Evolutionary conservation across 2,329 filamentous ascomycete genomes (phyloP).

Genomic region (Phoma sp.): DNA sequence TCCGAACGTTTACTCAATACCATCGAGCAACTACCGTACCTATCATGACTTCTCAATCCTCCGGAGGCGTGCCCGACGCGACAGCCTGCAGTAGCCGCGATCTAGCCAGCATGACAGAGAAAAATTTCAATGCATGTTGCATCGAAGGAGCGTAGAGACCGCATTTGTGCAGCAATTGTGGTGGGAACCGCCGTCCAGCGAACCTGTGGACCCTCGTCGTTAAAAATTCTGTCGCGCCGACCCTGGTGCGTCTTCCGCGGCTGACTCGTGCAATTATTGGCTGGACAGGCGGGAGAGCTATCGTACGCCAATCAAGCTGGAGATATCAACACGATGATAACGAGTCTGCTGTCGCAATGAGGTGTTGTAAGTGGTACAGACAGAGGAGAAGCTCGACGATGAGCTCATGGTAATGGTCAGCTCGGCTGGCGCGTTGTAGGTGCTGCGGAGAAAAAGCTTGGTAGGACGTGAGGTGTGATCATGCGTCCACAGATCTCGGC

Average conservation of each 20-base stretch:
- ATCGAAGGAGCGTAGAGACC: neutral
- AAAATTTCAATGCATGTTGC: neutral
- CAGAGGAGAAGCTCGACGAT: neutral
- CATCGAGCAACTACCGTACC: constrained; percentile 10
- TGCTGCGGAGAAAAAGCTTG: constrained; percentile 19
- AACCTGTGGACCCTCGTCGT: constrained; percentile 22
- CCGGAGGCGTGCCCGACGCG: neutral
- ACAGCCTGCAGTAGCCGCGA: constrained; percentile 9
- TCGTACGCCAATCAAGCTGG: constrained; percentile 6
- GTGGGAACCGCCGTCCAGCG: constrained; percentile 25
- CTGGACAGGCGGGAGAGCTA: constrained; percentile 13
- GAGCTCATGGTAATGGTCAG: constrained; percentile 17
- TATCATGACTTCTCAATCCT: constrained; percentile 1
- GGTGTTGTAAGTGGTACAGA: neutral
- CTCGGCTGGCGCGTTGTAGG: constrained; percentile 9
- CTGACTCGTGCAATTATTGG: constrained; percentile 31
- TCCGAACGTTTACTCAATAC: constrained; percentile 13
- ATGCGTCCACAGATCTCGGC: constrained; percentile 27
- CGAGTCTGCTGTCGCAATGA: neutral
- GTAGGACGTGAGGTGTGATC: constrained; percentile 23
- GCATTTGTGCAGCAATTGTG: neutral
- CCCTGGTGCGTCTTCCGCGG: constrained; percentile 24
- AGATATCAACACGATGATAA: constrained; percentile 13
- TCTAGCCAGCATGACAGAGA: constrained; percentile 1
- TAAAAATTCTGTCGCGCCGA: constrained; percentile 11